Conservation (phyloP, 768 basidiomycete species). For the Termitomyces sp. region DNA sequence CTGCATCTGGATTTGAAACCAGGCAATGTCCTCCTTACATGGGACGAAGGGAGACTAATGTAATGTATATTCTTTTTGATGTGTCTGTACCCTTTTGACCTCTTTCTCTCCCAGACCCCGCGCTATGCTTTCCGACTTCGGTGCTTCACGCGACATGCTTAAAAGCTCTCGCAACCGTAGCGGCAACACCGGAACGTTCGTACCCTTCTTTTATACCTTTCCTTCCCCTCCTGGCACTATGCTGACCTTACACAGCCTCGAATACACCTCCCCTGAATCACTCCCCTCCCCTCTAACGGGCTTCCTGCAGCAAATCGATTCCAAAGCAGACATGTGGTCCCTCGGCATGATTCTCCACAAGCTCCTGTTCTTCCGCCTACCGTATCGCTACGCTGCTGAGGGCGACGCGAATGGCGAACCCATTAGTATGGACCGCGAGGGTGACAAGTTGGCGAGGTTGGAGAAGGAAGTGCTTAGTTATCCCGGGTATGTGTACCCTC, state of each 20-base stretch:
- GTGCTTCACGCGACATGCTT: conserved; percentile 90
- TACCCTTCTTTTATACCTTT: conserved; percentile 44
- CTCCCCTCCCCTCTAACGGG: conserved; percentile 67
- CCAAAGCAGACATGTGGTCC: conserved; percentile 96
- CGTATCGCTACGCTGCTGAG: conserved; percentile 71
- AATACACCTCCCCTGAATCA: conserved; percentile 88
- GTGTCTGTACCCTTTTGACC: neutral
- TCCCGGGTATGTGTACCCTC: conserved; percentile 51
- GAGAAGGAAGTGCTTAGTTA: conserved; percentile 74
- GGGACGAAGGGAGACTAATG: conserved; percentile 86
- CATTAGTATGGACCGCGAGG: conserved; percentile 40
- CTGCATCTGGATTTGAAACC: conserved; percentile 93
- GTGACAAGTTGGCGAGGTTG: conserved; percentile 63
- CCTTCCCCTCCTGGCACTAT: neutral
- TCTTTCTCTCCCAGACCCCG: conserved; percentile 55
- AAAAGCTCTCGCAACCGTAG: conserved; percentile 64
- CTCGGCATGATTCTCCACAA: conserved; percentile 96
- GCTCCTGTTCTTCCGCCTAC: conserved; percentile 85
- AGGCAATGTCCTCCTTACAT: conserved; percentile 88
- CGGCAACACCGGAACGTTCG: conserved; percentile 94
- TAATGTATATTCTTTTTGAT: conserved; percentile 28
- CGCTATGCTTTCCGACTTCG: conserved; percentile 95
- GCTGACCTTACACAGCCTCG: conserved; percentile 46
- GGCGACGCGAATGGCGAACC: conserved; percentile 47
- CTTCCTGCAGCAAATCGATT: conserved; percentile 66